These are phyloP conservation scores for Apophysomyces sp. DNA, from an alignment of 371 early-diverging fungal genomes.

Conservation along the genomic window DNA sequence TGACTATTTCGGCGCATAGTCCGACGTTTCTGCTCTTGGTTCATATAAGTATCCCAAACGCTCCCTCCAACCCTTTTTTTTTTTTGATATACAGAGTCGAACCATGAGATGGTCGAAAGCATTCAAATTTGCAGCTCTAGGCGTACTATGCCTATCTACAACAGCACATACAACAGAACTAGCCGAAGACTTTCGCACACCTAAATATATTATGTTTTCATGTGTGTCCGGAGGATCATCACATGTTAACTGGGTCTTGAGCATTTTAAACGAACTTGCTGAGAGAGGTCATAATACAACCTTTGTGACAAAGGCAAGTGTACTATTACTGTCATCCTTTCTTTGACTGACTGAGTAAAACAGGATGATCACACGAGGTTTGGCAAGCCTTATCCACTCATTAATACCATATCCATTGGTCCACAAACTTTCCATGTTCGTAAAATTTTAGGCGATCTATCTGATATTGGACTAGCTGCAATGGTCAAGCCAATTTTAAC, in stretches of 20 bases:
- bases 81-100: too few relatives aligned
- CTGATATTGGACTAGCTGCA: neutral
- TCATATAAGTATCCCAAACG: neutral
- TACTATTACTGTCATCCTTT: neutral
- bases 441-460: neutral
- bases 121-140: neutral
- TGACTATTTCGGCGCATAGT: neutral
- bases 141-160: neutral
- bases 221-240: constrained; percentile 6
- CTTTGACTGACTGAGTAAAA: neutral
- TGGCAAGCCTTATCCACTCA: constrained; percentile 14
- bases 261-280: constrained; percentile 3
- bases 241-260: constrained; percentile 8
- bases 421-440: neutral
- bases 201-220: constrained; percentile 8
- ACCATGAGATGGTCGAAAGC: neutral
- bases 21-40: neutral
- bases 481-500: neutral
- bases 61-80: too few relatives aligned
- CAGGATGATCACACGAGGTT: constrained; percentile 21
- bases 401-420: constrained; percentile 11
- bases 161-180: neutral
- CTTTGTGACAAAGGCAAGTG: constrained; percentile 5
- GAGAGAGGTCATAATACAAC: constrained; percentile 7
- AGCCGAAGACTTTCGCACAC: neutral